Evolutionary conservation across 495 filamentous ascomycete genomes (phyloP), one percentile per base, ranked within the genome.

Genomic region (Talaromyces nanjingensis): DNA sequence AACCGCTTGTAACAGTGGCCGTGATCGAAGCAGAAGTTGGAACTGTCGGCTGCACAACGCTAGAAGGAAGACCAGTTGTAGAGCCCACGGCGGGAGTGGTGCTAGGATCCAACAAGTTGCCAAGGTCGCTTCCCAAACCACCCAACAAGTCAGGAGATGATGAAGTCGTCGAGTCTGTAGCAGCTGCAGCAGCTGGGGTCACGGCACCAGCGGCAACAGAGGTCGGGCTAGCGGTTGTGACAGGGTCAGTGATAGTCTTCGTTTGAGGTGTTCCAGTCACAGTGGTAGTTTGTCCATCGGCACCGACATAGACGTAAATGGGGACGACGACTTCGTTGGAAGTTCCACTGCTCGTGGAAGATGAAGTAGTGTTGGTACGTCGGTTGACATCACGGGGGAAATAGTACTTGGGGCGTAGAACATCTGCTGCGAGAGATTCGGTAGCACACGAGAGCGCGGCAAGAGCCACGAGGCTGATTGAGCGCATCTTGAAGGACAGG

Each of bases 371-470:
- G 58, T 65, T 69, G 45, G 79, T 66, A 29, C 74, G 68, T 45
- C 81, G 71, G 71, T 82, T 84, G 31, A 80, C 63, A 25, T 79
- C 73, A 47, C 75, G 76, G 3, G 79, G 75, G 63, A 80, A 76
- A 66, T 80, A 80, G 67, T 79, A 79, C 54, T 76, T 76, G 42
- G 79, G 79, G 57, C 72, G 73, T 54, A 74, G 69, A 22, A 73
- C 68, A 11, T 62, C 45, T 33, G 42, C 27, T 27, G 60, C 60
- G 25, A 62, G 16, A 16, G 47, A 29, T 27, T 54, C 39, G 12
- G 60, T 62, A 1, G 60, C 60, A 34, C 47, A 62, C 27, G 60
- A 52, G 24, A 62, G 45, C 47, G 29, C 60, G 20, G 60, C 47
- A 33, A 62, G 60, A n/a, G 60, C 60, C 20, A 49, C 60, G 45